A percentile compares a stretch with the other conserved stretches of the same genome.
Conservation (phyloP, 2,329 filamentous ascomycete genomes). For the Colletotrichum orbiculare region DNA sequence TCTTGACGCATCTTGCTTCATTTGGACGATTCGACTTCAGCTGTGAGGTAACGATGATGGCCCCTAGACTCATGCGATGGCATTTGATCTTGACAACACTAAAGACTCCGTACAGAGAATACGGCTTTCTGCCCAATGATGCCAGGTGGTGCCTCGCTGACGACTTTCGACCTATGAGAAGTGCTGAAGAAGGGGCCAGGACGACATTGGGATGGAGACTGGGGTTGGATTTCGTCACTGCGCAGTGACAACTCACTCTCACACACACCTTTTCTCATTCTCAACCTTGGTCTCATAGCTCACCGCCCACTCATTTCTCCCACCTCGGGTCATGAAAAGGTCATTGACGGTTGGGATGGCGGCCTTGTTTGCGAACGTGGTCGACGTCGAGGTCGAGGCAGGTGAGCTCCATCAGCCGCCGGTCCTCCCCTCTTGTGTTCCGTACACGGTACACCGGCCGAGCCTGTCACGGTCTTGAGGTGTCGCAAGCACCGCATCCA, state of each 20-base stretch:
- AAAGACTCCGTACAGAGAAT: too few relatives aligned
- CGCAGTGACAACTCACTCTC: slow-evolving; percentile 36
- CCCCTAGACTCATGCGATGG: too few relatives aligned
- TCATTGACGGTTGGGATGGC: neutral
- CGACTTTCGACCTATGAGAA: slow-evolving; percentile 24
- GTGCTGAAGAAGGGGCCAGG: slow-evolving; percentile 29
- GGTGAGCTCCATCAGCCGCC: neutral
- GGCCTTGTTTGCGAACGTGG: slow-evolving; percentile 4
- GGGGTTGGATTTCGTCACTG: slow-evolving; percentile 28
- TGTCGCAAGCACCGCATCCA: slow-evolving; percentile 7
- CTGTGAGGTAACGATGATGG: too few relatives aligned
- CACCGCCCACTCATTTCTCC: neutral
- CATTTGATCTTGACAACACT: too few relatives aligned
- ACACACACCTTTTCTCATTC: slow-evolving; percentile 18
- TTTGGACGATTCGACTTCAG: too few relatives aligned
- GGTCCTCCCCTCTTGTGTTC: neutral
- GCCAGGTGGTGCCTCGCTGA: slow-evolving; percentile 9
- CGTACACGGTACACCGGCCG: slow-evolving; percentile 10
- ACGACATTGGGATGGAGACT: slow-evolving; percentile 14
- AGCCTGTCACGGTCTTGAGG: slow-evolving; percentile 8
- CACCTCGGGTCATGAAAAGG: neutral
- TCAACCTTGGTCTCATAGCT: slow-evolving; percentile 13
- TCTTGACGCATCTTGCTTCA: too few relatives aligned
- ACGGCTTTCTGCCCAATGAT: slow-evolving; percentile 4
- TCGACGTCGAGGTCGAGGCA: slow-evolving; percentile 7